Base-by-base conservation (phyloP, 2,329 filamentous ascomycete genomes). In the Mariannaea elegans region DNA sequence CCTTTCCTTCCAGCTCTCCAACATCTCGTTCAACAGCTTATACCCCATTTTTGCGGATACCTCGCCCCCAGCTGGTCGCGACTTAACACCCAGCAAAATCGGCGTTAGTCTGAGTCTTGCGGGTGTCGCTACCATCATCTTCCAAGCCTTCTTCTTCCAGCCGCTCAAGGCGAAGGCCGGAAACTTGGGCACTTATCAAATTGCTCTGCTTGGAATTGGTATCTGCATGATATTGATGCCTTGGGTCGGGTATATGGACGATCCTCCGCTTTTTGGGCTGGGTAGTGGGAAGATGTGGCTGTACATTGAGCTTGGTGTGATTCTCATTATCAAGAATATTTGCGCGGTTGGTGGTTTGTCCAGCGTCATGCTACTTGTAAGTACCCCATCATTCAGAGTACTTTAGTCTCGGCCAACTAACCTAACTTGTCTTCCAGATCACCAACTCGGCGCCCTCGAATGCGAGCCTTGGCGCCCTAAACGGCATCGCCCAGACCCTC, bases 21-120 rank as follows among this genome's bases (percentile, higher is more conserved):
- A 98, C 75, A 93, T 97, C 65, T 93, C 93, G 3, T 99, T 94
- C 83, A 97, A 97, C 77, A 94, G 92, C 16, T 81, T 99, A 0
- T 99, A 96, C 70, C 95, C 95, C 1, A 94, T 98, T 53, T 99
- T 98, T 69, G 92, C 90, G 1, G 89, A 94, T 54, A 88, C 90
- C 0, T 76, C 84, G 1, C 82, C 88, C 0, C 95, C 95, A 0
- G 89, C 89, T 0, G 95, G 95, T 16, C 90, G 95, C 38, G 82
- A 84, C 1, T 81, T 98, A 3, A 84, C 84, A 0, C 92, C 94
- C 0, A 84, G 87, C 56, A 92, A 91, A 60, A 97, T 98, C 42
- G 95, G 95, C 1, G 77, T 97, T 16, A 92, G 91, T 1, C 81
- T 97, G 51, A 94, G 92, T 0, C 89, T 97, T 62, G 92, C 94